Evolutionary conservation across 495 filamentous ascomycete species (phyloP).

Genomic region (Tuber magnatum): DNA sequence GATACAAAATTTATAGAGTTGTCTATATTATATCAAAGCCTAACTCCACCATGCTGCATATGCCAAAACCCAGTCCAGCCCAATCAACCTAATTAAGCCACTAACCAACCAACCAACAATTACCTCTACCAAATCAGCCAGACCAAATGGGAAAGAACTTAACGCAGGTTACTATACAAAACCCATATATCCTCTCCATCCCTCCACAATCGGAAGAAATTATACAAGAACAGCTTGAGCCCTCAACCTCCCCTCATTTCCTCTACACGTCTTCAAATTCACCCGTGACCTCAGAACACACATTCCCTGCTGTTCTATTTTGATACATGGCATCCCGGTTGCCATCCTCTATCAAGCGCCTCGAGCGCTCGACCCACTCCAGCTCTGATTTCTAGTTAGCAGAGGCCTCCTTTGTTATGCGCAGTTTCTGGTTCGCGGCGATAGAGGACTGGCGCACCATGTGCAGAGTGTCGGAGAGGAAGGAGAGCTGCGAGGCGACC

Average conservation of each 20-base stretch:
- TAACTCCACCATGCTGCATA: background rate
- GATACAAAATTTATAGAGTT: background rate
- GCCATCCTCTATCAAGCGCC: slow-evolving; percentile 68
- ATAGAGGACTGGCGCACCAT: no score
- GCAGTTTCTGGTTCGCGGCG: slow-evolving; percentile 65
- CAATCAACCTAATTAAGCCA: background rate
- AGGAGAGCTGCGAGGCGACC: no score
- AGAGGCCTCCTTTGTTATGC: slow-evolving; percentile 69
- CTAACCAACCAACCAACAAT: background rate
- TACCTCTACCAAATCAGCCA: background rate
- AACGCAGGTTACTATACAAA: background rate
- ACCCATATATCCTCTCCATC: background rate
- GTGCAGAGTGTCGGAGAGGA: no score
- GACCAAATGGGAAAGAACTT: background rate
- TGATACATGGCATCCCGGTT: slow-evolving; percentile 70
- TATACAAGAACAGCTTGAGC: slow-evolving; percentile 26
- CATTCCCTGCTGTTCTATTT: slow-evolving; percentile 66
- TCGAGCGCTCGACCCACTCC: slow-evolving; percentile 70
- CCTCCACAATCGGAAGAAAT: background rate
- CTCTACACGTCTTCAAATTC: slow-evolving; percentile 81
- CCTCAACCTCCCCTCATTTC: slow-evolving; percentile 53
- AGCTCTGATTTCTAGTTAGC: slow-evolving; percentile 74
- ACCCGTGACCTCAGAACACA: slow-evolving; percentile 76
- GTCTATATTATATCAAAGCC: background rate
- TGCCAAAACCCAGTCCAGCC: background rate